Evolutionary conservation across 1,139 yeast genomes (phyloP), one percentile per base, ranked within the genome.

Genomic region (Debaryomycetaceae sp.): DNA sequence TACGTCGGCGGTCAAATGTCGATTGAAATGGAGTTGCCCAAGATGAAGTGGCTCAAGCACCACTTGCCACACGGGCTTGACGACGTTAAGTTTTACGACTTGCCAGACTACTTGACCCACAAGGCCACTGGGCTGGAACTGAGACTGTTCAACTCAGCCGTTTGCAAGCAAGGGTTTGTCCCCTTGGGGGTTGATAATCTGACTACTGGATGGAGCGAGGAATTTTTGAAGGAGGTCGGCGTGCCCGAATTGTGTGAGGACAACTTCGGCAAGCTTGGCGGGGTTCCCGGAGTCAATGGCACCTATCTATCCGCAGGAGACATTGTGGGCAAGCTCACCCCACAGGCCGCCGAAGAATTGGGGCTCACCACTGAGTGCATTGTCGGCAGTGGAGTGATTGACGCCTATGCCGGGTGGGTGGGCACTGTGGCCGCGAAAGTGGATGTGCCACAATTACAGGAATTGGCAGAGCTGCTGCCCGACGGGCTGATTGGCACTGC

Each of bases 1-100:
- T 91, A 86, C 52, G 98, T 91, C 10, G 98, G 98, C 32, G 98
- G 98, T 13, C 83, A 81, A 48, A 89, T 91, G 96, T 86, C 96
- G 29, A 81, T 91, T 49, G 98, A 91, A 59, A 89, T 89, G 97
- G 97, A 91, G 53, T 71, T 91, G 45, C 98, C 98, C 40, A 91
- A 91, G 60, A 89, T 88, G 61, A 83, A 85, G 59, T 91, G 98
- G 98, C 71, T 91, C 51, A 89, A 91, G 57, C 83, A 84, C 55
- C 71, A 91, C 56, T 65, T 88, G 65, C 86, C 95, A 2, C 61
- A 65, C 18, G 78, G 76, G 16, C 73, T 89, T 49, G 58, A 65
- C 5, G 64, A 73, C 39, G 78, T 88, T 54, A 83, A 85, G 59
- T 91, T 91, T 55, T 89, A 86, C 53, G 98, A 91, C 54, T 71